Base-by-base conservation (phyloP, 2,329 filamentous ascomycete genomes). In the Biscogniauxia marginata region DNA sequence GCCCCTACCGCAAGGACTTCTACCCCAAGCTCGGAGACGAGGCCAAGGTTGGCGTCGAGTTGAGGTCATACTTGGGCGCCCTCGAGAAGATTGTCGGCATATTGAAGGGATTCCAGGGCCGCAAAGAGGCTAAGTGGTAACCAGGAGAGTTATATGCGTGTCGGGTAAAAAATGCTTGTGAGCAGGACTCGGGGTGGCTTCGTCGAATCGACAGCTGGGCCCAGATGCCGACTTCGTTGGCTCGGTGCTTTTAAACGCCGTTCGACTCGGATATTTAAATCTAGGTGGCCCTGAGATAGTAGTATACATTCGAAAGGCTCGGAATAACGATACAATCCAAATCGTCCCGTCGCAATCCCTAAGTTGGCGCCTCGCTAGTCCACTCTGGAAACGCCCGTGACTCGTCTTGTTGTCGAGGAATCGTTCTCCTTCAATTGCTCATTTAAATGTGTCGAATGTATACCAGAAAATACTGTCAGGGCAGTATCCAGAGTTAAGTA, bases 1-100 rank as follows among this genome's bases (percentile, higher is more conserved):
- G 90, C 65, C 95, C 95, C 1, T 96, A 97, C 82, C 86, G 93
- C 65, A 91, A 90, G 73, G 90, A 93, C 75, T 98, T 99, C 73
- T 98, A 97, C 73, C 76, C 76, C 63, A 96, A 97, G 84, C 81
- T 99, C 46, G 92, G 90, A 39, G 84, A 90, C 69, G 74, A 82
- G 43, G 75, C 71, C 24, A 84, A 87, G 74, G 87, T 95, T 49
- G 67, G 80, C 50, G 70, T 75, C 54, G 84, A 89, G 69, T 74
- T 97, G 67, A 76, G 80, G 65, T 76, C 78, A 61, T 97, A 93
- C 83, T 79, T 98, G 59, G 77, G 75, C n/a, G 85, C 88, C 7
- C 78, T 98, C 67, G 87, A 95, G 77, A 86, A 87, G 74, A 82
- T 88, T 65, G 87, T 97, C 49, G 77, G 66, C n/a, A 93, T 96